Percentiles rank a stretch among this genome's conserved stretches.
These are phyloP conservation scores for Peniophora sp. DNA, from an alignment of 1,284 basidiomycete genomes.

Conservation along the genomic window DNA sequence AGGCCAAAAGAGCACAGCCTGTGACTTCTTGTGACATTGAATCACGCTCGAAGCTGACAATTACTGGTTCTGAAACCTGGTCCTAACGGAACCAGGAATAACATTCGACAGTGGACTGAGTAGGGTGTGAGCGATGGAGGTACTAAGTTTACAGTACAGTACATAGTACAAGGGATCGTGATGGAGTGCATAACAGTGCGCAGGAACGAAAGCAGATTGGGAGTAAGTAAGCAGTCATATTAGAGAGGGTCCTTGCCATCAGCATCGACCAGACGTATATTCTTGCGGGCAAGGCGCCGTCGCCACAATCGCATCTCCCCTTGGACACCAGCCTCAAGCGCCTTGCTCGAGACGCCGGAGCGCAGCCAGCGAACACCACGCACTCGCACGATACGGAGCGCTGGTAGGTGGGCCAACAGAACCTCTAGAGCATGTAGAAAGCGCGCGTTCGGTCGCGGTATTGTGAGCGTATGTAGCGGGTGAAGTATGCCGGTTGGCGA, in stretches of 20 bases:
- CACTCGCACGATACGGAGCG: slow-evolving; percentile 47
- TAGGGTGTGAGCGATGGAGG: no score
- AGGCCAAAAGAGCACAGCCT: no score
- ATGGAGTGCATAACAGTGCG: no score
- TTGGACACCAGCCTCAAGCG: slow-evolving; percentile 65
- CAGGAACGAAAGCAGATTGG: background rate
- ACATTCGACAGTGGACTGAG: no score
- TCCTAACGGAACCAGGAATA: no score
- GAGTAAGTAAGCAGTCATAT: background rate
- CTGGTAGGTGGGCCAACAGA: slow-evolving; percentile 48
- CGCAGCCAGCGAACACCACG: slow-evolving; percentile 67
- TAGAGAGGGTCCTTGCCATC: slow-evolving; percentile 46
- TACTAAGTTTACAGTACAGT: no score
- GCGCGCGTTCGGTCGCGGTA: slow-evolving; percentile 57
- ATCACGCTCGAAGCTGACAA: no score
- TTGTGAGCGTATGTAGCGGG: slow-evolving; percentile 57
- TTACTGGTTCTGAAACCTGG: no score
- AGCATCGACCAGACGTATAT: slow-evolving; percentile 55
- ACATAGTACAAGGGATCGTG: no score
- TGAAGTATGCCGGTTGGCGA: slow-evolving; percentile 24
- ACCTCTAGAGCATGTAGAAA: slow-evolving; percentile 48
- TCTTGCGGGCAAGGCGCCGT: slow-evolving; percentile 43
- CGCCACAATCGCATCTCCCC: slow-evolving; percentile 72
- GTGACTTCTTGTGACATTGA: no score
- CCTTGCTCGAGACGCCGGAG: slow-evolving; percentile 51